These are phyloP conservation scores for California macrophylla DNA, from an alignment of 441 rosid species.

Conservation along the genomic window DNA sequence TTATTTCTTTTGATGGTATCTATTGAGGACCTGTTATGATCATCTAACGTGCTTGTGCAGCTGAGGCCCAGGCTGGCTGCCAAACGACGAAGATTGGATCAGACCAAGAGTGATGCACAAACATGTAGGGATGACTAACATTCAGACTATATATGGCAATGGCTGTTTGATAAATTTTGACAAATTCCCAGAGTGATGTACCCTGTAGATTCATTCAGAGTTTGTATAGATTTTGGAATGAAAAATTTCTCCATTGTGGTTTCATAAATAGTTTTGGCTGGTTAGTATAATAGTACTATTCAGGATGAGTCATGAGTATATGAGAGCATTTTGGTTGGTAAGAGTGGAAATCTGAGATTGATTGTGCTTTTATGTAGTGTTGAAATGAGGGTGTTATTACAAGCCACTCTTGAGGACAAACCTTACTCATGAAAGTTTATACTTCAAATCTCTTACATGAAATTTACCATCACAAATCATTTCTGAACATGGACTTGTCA, in stretches of 20 bases:
- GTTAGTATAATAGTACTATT: not conserved
- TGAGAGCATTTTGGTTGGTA: not conserved
- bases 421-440: too few relatives aligned
- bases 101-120: conserved; percentile 1
- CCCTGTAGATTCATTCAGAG: not conserved
- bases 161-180: not conserved
- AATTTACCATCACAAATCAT: too few relatives aligned
- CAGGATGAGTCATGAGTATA: not conserved
- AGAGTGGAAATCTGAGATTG: too few relatives aligned
- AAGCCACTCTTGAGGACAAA: too few relatives aligned
- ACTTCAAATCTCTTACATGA: too few relatives aligned
- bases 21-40: too few relatives aligned
- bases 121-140: not conserved
- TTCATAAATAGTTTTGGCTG: not conserved
- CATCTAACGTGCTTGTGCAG: not conserved
- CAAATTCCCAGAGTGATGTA: not conserved
- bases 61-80: not conserved
- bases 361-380: too few relatives aligned
- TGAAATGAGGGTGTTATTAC: too few relatives aligned
- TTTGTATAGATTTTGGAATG: not conserved
- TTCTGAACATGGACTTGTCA: too few relatives aligned
- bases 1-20: not conserved
- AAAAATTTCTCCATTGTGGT: not conserved
- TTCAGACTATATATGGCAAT: not conserved
- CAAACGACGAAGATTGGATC: not conserved